A percentile compares a stretch with the other conserved stretches of the same genome.
phyloP scores from a whole-genome alignment of 108 stramenopile genomes.

The Stephanodiscus minutulus region DNA sequence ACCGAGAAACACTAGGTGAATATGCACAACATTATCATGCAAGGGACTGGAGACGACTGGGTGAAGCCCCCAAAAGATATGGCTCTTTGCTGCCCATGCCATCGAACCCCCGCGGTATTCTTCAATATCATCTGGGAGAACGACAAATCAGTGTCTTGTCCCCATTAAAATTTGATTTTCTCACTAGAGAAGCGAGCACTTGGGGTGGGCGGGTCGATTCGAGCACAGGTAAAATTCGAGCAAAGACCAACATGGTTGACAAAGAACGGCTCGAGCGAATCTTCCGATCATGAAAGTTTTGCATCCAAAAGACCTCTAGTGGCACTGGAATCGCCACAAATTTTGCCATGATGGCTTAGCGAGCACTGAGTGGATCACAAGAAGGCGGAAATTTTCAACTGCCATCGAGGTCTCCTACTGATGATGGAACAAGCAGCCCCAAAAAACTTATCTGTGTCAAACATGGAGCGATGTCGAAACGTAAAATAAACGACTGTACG shows the following conservation, averaged over 20 bases:
- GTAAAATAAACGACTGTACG: too few relatives aligned
- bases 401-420: too few relatives aligned
- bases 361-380: too few relatives aligned
- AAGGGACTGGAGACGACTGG: neutral
- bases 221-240: neutral
- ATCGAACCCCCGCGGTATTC: neutral
- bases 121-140: neutral
- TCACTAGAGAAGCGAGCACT: neutral
- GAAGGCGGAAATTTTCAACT: too few relatives aligned
- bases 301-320: too few relatives aligned
- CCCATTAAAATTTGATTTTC: neutral
- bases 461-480: too few relatives aligned
- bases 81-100: neutral
- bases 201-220: neutral
- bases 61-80: neutral
- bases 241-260: neutral
- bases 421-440: too few relatives aligned
- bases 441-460: too few relatives aligned
- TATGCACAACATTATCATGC: neutral
- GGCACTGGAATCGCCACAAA: too few relatives aligned
- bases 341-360: too few relatives aligned
- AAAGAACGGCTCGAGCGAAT: conserved; percentile 8
- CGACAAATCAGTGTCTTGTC: neutral
- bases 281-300: conserved; percentile 1
- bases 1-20: neutral